Conservation (phyloP, 495 filamentous ascomycete genomes). For the Jackrogersella multiformis region DNA sequence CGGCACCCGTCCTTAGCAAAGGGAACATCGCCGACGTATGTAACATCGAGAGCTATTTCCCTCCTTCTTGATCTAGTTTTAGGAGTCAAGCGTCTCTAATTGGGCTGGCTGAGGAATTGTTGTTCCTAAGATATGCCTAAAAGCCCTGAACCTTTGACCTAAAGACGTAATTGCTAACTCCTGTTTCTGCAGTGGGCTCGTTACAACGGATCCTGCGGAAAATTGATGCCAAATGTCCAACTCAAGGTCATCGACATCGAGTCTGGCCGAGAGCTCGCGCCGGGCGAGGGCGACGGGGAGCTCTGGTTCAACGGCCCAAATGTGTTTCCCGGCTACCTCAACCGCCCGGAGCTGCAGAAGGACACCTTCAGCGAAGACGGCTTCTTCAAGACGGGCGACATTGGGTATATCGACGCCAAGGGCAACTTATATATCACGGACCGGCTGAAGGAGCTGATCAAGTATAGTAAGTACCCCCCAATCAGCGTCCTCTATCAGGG, state of each 20-base stretch:
- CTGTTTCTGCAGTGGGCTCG: too few species aligned
- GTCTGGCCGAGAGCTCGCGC: slow-evolving; percentile 45
- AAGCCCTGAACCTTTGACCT: too few species aligned
- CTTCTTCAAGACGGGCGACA: slow-evolving; percentile 87
- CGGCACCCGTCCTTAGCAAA: slow-evolving; percentile 60
- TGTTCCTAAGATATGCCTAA: too few species aligned
- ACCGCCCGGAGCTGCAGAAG: slow-evolving; percentile 70
- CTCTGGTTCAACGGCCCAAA: slow-evolving; percentile 82
- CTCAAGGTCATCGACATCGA: slow-evolving; percentile 80
- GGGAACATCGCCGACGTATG: slow-evolving; percentile 77
- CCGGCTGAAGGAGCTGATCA: slow-evolving; percentile 91
- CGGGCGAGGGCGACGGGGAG: slow-evolving; percentile 60
- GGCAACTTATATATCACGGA: slow-evolving; percentile 73
- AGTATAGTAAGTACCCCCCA: slow-evolving; percentile 66
- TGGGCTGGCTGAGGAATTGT: too few species aligned
- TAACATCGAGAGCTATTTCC: too few species aligned
- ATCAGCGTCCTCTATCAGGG: too few species aligned
- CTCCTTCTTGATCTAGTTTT: too few species aligned
- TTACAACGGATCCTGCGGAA: slow-evolving; percentile 82
- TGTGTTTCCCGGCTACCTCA: slow-evolving; percentile 80
- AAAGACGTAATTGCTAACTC: too few species aligned
- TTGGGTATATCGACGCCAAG: slow-evolving; percentile 65
- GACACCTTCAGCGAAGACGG: slow-evolving; percentile 75
- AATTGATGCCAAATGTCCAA: slow-evolving; percentile 79
- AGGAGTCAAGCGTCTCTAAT: too few species aligned